Evolutionary conservation across 2,329 filamentous ascomycete genomes (phyloP).

Genomic region (Fusarium azukiicola): DNA sequence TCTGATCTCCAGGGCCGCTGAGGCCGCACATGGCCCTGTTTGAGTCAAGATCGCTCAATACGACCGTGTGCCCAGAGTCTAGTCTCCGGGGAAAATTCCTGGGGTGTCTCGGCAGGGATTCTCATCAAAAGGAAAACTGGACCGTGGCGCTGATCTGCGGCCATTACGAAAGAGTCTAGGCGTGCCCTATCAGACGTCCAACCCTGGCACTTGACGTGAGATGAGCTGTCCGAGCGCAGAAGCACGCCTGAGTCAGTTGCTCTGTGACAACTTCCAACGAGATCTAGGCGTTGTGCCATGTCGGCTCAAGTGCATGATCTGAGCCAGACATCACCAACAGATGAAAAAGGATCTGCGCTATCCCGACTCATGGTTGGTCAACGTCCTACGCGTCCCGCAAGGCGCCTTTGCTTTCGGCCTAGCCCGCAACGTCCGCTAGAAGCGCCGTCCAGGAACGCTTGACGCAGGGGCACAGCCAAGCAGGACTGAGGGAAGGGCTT

Average conservation of each 20-base stretch:
- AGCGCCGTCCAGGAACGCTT: constrained; percentile 1
- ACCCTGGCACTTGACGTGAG: neutral
- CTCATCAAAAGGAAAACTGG: constrained; percentile 20
- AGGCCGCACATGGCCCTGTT: neutral
- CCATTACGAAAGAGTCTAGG: neutral
- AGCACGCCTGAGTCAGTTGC: constrained; percentile 4
- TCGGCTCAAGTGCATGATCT: constrained; percentile 10
- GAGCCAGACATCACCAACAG: neutral
- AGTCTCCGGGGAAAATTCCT: neutral
- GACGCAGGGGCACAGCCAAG: constrained; percentile 5
- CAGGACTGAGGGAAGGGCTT: neutral
- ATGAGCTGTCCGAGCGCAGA: constrained; percentile 17
- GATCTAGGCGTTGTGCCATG: constrained; percentile 18
- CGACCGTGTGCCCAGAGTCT: neutral
- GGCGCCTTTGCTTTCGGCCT: neutral
- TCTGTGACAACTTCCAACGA: constrained; percentile 3
- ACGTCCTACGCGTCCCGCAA: neutral
- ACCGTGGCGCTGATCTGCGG: constrained; percentile 30
- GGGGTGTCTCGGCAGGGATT: neutral
- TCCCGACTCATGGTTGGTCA: neutral
- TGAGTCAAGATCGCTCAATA: neutral
- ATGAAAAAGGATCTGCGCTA: constrained; percentile 7
- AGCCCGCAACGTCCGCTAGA: neutral
- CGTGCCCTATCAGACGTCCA: constrained; percentile 3
- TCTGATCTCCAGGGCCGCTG: neutral